Base-by-base conservation (phyloP, 2,329 filamentous ascomycete species). In the Proliferodiscus dingleyae region DNA sequence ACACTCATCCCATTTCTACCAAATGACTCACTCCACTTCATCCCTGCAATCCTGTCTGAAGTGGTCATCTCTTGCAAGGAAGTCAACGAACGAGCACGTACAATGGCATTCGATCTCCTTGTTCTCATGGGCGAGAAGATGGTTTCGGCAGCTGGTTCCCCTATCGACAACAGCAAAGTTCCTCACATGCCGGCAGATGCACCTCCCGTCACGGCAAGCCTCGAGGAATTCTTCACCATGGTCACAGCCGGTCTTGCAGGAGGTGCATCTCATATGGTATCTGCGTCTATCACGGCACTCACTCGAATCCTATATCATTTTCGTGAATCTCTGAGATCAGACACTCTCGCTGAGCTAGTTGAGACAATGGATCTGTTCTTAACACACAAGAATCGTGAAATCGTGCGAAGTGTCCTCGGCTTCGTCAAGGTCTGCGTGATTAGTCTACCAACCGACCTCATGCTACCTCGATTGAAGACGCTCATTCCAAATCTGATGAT, bases 201-300 rank as follows among this genome's bases (percentile, higher is more conserved):
- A 0, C 84, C 87, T 2, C 73, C 83, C 24, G 89, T 85, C 3
- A 74, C 79, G 2, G 91, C 93, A 16, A 90, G 78, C 33, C 78
- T 98, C 29, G 91, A 97, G 61, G 93, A 97, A 66, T 97, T 89
- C 69, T 88, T 97, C 71, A 96, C 91, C 45, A 98, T 98, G 93
- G 87, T 97, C 23, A 95, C 88, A 55, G 93, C 93, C 39, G 93
- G 93, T 69, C 78, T 98, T 43, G 93, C 91, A 2, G 91, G 90
- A 46, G 86, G 84, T 58, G 91, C 89, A 9, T 90, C 93, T 24
- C 91, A 97, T 70, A 96, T 97, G 89, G 90, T 97, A 52, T 95
- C 89, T 5, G 93, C 93, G 0, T 89, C 88, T n/a, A 90, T 98
- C 63, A 97, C 89, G 0, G 91, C 93, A 11, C 78, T 98, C 29